Base-by-base conservation (phyloP, 345 rosid species). In the Aquilaria malaccensis region DNA sequence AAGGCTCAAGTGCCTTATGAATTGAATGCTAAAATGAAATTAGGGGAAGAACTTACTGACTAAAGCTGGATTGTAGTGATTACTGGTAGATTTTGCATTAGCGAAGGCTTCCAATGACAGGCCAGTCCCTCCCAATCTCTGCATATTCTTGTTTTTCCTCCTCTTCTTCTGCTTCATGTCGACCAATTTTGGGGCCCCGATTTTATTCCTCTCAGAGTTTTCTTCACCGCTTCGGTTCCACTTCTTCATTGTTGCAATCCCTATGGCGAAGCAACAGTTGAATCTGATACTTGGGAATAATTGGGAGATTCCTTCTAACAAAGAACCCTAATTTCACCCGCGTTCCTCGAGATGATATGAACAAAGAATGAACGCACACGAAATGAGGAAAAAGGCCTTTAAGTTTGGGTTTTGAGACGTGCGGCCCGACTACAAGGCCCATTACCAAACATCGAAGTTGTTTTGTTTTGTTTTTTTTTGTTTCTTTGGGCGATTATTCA, bases 21-120 rank as follows among this genome's bases (percentile, higher is more conserved):
- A 62, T 63, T 60, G 71, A 41, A 77, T 45, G 67, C 68, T 58
- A n/a, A 6, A 58, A 11, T 48, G 60, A 51, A 29, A 55, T 33
- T 33, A 13, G 10, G 11, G 11, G 9, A 53, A 59, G 11, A 2
- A 13, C 76, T 47, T 78, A 88, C 96, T 89, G 68, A 82, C 74
- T 49, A 85, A 47, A 60, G 83, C 74, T 22, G 98, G 95, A 55
- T 89, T 93, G 75, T 83, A 80, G 57, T 66, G 61, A 30, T 56
- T 71, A 69, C 56, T 70, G 9, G 61, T 70, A 4, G 90, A 81
- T 72, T 85, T 89, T 45, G 81, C 70, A 65, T 83, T 87, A 14
- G 88, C 94, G 57, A 87, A 89, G 9, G 88, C 82, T 64, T 84
- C 81, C 33, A 93, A 97, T 9, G 97, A 89, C 66, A 93, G 97